Percentiles rank a stretch among this genome's conserved stretches.
Conservation (phyloP, 1,284 basidiomycete species). For the Ustilago crameri region DNA sequence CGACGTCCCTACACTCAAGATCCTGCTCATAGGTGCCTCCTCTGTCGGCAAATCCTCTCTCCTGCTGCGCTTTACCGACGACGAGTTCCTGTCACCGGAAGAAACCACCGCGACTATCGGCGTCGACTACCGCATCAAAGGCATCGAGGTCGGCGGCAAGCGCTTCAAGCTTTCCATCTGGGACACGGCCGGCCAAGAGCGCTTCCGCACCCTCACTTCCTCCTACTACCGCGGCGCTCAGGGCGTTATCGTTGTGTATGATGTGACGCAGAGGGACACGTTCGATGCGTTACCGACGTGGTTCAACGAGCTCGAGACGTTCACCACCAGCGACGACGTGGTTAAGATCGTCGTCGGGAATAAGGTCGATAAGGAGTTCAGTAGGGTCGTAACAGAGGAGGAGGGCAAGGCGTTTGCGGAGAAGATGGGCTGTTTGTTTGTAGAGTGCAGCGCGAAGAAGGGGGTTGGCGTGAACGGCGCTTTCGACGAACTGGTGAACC, state of each 20-base stretch:
- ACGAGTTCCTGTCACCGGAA: slow-evolving; percentile 93
- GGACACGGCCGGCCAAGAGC: slow-evolving; percentile 69
- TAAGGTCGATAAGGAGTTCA: slow-evolving; percentile 91
- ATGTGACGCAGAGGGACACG: slow-evolving; percentile 87
- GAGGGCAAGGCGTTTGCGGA: slow-evolving; percentile 85
- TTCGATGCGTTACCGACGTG: slow-evolving; percentile 92
- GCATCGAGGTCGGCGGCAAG: slow-evolving; percentile 70
- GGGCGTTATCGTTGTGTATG: slow-evolving; percentile 93
- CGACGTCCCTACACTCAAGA: slow-evolving; percentile 70
- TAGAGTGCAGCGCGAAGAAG: slow-evolving; percentile 75
- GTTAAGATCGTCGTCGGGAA: slow-evolving; percentile 94
- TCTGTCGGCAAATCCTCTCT: slow-evolving; percentile 88
- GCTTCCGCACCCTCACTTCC: slow-evolving; percentile 82
- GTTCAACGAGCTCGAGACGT: slow-evolving; percentile 94
- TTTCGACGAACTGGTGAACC: slow-evolving; percentile 65
- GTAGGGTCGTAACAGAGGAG: slow-evolving; percentile 81
- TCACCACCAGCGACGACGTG: slow-evolving; percentile 77
- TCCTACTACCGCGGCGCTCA: slow-evolving; percentile 93
- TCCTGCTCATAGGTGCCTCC: slow-evolving; percentile 78
- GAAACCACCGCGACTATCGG: slow-evolving; percentile 93
- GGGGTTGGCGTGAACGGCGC: slow-evolving; percentile 62
- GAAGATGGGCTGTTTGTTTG: slow-evolving; percentile 82
- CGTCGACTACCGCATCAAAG: slow-evolving; percentile 72
- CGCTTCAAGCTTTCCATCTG: slow-evolving; percentile 74
- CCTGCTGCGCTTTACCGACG: slow-evolving; percentile 91